These are phyloP conservation scores for Schizosaccharomyces octosporus DNA, from an alignment of 805 yeast genomes.

Conservation along the genomic window DNA sequence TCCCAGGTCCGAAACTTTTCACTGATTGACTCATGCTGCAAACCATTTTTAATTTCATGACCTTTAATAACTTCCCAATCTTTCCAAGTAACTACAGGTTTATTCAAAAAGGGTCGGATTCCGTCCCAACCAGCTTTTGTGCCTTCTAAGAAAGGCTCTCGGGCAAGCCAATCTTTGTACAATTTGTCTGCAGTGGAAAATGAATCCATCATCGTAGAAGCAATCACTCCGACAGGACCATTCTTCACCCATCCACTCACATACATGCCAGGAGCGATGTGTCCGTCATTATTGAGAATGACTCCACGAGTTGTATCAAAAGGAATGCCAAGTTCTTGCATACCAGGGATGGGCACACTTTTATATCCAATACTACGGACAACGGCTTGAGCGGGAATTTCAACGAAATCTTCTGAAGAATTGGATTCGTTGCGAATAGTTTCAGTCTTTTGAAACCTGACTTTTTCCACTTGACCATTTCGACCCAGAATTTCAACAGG, in stretches of 20 bases:
- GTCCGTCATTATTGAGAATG: slow-evolving; percentile 24
- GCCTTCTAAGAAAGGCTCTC: neutral
- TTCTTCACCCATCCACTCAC: slow-evolving; percentile 70
- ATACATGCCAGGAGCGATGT: slow-evolving; percentile 28
- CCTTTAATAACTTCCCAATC: slow-evolving; percentile 39
- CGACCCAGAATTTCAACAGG: neutral
- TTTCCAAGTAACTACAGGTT: slow-evolving; percentile 26
- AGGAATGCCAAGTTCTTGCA: slow-evolving; percentile 24
- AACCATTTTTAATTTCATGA: slow-evolving; percentile 29
- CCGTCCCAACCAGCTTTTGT: slow-evolving; percentile 9
- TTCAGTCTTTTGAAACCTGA: neutral
- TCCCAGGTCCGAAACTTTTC: slow-evolving; percentile 27
- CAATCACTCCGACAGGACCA: slow-evolving; percentile 77
- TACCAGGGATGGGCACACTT: slow-evolving; percentile 38
- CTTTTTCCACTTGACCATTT: neutral
- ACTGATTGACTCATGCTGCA: slow-evolving; percentile 25
- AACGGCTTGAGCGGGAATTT: slow-evolving; percentile 31
- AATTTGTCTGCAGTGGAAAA: slow-evolving; percentile 47
- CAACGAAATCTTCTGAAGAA: neutral
- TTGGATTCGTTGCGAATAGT: neutral
- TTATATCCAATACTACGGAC: slow-evolving; percentile 67
- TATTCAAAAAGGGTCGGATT: slow-evolving; percentile 9
- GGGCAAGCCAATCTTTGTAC: slow-evolving; percentile 21
- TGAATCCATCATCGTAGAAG: slow-evolving; percentile 69
- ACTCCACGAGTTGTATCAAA: slow-evolving; percentile 23